Conservation (phyloP, 78 protist genomes). For the Protostelium mycophagum region DNA sequence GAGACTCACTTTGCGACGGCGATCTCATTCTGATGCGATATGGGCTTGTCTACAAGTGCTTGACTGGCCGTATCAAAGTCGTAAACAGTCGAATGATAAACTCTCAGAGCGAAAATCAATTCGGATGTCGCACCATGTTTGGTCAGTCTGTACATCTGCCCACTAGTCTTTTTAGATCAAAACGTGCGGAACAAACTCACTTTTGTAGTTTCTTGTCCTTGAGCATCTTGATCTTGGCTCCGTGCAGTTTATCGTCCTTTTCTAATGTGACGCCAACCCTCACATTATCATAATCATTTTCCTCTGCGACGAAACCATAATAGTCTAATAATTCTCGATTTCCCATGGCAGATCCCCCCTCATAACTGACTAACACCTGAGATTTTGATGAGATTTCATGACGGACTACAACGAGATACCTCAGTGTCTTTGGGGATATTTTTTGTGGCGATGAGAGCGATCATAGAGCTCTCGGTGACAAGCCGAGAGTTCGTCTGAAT, state of each 20-base stretch:
- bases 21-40: background rate
- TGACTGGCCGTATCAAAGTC: background rate
- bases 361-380: no score
- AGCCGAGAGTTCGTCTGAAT: no score
- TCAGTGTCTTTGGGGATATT: background rate
- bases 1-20: background rate
- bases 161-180: background rate
- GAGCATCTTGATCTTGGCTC: background rate
- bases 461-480: background rate
- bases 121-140: background rate
- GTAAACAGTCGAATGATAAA: background rate
- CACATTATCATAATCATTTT: background rate
- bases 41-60: background rate
- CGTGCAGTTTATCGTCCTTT: background rate
- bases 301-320: background rate
- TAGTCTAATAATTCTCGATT: background rate
- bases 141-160: background rate
- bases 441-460: background rate
- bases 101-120: background rate
- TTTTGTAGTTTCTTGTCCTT: background rate
- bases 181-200: background rate
- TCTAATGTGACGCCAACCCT: background rate
- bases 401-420: no score
- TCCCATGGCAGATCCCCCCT: no score
- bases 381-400: no score